A percentile compares a stretch with the other conserved stretches of the same genome.
phyloP scores from a whole-genome alignment of 192 early-diverging fungal species.

The Entomortierella lignicola region DNA sequence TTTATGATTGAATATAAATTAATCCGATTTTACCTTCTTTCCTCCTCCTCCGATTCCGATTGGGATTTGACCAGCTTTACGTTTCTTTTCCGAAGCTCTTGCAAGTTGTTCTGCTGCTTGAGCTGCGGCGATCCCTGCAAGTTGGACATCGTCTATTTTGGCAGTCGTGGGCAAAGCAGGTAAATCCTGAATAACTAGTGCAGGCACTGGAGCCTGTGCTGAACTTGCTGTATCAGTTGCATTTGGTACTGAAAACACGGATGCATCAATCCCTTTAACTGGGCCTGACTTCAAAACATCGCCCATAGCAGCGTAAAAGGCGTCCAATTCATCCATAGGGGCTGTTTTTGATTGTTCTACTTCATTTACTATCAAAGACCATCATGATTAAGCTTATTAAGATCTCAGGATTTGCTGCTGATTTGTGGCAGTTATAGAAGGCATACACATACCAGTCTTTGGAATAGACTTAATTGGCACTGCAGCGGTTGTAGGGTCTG shows the following conservation, averaged over 20 bases:
- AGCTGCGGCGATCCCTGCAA: conserved; percentile 49
- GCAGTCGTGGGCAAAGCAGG: conserved; percentile 40
- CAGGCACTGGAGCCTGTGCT: not conserved
- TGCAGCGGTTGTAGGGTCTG: conserved; percentile 26
- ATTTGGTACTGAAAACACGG: conserved; percentile 31
- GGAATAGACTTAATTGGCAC: not conserved
- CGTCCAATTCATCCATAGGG: conserved; percentile 70
- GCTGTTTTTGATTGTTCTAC: not conserved
- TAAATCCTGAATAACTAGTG: conserved; percentile 18
- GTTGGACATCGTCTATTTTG: conserved; percentile 34
- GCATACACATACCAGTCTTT: not conserved
- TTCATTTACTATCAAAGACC: not conserved
- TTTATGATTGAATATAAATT: no score
- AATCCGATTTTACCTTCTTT: conserved; percentile 34
- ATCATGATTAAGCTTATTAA: not conserved
- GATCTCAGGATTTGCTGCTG: no score
- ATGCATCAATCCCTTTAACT: not conserved
- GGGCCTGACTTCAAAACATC: conserved; percentile 35
- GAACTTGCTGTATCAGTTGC: not conserved
- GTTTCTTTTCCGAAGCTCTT: conserved; percentile 37
- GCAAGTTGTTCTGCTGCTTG: conserved; percentile 47
- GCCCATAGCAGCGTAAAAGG: conserved; percentile 70
- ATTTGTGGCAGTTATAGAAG: no score
- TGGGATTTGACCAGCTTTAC: conserved; percentile 21
- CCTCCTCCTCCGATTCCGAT: conserved; percentile 49